Evolutionary conservation across 805 yeast genomes (phyloP), one percentile per base, ranked within the genome.

Genomic region (Naumovozyma baii): DNA sequence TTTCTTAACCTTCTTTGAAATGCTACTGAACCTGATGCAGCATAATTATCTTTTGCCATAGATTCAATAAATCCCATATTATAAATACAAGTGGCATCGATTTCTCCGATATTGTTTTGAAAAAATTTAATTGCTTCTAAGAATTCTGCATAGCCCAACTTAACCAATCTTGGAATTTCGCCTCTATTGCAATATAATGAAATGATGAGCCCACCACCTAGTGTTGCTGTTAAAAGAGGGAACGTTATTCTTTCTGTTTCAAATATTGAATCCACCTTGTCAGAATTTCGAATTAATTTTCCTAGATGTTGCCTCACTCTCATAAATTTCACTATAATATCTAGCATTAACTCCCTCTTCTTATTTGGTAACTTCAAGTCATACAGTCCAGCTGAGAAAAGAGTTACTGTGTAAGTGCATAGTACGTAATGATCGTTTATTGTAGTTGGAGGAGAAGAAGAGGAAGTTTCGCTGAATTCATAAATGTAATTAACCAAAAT

Each of bases 11-110:
- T 72, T 53, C 82, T 81, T 51, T 83, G 87, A 28, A 82, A 67
- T 0, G 92, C 85, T 15, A 80, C 79, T 18, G 78, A 68, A 19
- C 92, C 87, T 0, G 86, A 78, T 33, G 80, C 74, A 1, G 79
- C 71, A 20, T 65, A 62, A n/a, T 66, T 72, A 43, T 78, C 86
- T 3, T 70, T 55, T 2, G 73, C 58, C 32, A 83, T 62, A 2
- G 67, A 64, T 8, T 48, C 40, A 34, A 70, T 68, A 17, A 75
- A 63, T 1, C 56, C 63, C 3, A 53, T 37, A 42, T 73, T 49
- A 18, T 39, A 42, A 10, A 42, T 36, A 25, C 40, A 46, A 1
- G 33, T 46, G 14, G 40, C 47, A 18, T 54, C 60, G 1, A 49
- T 41, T 8, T 45, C 28, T 1, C 51, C 46, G 12, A 56, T 50